Conservation (phyloP, 345 rosid species). For the Melaleuca alternifolia region DNA sequence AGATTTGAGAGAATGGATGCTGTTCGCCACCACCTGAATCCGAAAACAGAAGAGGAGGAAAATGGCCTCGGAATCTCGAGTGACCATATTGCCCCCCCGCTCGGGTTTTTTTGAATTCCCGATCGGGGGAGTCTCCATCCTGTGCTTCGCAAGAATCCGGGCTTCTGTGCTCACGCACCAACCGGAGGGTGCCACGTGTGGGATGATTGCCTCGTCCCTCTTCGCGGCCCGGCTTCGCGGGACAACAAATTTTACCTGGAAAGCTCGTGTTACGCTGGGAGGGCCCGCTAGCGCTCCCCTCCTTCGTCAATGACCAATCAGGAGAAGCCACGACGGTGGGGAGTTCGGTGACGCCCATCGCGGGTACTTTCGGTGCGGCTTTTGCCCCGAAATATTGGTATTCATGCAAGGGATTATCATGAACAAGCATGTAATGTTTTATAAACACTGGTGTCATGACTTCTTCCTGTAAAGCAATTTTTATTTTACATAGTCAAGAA, state of each 20-base stretch:
- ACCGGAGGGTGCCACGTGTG: not conserved
- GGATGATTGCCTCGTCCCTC: not conserved
- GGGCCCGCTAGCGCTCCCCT: not conserved
- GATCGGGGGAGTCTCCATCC: not conserved
- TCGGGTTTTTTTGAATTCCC: slow-evolving; percentile 5
- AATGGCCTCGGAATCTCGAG: not conserved
- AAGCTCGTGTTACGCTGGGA: not conserved
- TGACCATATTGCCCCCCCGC: slow-evolving; percentile 12
- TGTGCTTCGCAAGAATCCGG: not conserved
- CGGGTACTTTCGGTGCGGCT: not conserved
- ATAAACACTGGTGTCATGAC: not conserved
- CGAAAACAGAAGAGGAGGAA: not conserved
- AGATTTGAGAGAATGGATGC: not conserved
- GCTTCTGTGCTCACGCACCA: not conserved
- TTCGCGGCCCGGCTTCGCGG: not conserved
- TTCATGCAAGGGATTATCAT: not conserved
- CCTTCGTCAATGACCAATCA: not conserved
- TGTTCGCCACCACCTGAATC: not conserved
- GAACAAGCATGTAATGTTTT: not conserved
- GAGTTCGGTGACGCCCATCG: not conserved
- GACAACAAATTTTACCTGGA: not conserved
- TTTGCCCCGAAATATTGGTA: not conserved
- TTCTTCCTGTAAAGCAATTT: not conserved
- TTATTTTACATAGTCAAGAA: not conserved
- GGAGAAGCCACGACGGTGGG: not conserved